Evolutionary conservation across 345 rosid species (phyloP), one percentile per base, ranked within the genome.

Genomic region (Eucalyptus melliodora): DNA sequence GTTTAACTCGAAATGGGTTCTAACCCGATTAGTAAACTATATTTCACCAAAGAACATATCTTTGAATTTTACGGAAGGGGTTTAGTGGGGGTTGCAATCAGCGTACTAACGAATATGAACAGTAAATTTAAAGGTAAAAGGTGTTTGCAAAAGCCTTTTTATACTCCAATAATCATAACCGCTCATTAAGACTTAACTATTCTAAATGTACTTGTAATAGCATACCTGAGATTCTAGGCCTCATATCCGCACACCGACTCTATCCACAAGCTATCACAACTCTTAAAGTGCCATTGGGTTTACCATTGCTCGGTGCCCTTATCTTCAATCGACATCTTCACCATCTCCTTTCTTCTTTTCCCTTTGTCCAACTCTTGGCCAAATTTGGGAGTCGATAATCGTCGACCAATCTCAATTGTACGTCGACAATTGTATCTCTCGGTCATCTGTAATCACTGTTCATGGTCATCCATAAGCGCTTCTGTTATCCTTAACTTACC

Each of bases 391-490:
- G 65, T 59, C 30, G n/a, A 26, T 26, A 26, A 26, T 24, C 65
- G 0, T 59, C 15, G 4, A 10, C 13, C 12, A 11, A 59, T 59
- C 3, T 0, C 14, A 0, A 15, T 59, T 6, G 65, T 26, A 21
- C 13, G 13, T 59, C 2, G 15, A 59, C n/a, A 59, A 27, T 24
- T 59, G 65, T 59, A 26, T 59, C 15, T 11, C n/a, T 59, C 0
- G 13, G 12, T 59, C 65, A 59, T 26, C 15, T 59, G 30, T 59
- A 24, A 1, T 59, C n/a, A 59, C n/a, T 59, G 14, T 59, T 59
- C n/a, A 59, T 11, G 65, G 65, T 59, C 65, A 3, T 59, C 65
- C 1, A 2, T 26, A 11, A 59, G n/a, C 7, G 15, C 65, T 59
- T 59, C 65, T 26, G 11, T 24, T 26, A 26, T 59, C 30, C 10